These are phyloP conservation scores for Colletotrichum ledebouriae DNA, from an alignment of 2,329 filamentous ascomycete genomes.

Conservation along the genomic window DNA sequence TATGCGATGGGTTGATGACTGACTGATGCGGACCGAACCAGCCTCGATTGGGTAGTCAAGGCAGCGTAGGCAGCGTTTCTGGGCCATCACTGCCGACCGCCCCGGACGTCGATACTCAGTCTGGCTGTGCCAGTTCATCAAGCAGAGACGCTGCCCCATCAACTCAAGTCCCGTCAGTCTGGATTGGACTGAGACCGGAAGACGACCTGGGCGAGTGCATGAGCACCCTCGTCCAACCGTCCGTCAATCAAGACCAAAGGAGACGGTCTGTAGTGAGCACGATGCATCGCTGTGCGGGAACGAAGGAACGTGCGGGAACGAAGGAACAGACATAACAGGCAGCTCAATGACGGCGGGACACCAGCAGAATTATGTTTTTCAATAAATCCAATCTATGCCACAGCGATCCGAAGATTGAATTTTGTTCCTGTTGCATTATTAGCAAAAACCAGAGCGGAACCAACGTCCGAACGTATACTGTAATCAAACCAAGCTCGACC, in stretches of 20 bases:
- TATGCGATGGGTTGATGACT: constrained; percentile 21
- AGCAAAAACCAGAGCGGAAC: constrained; percentile 7
- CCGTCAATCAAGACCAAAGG: constrained; percentile 32
- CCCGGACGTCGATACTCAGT: constrained; percentile 38
- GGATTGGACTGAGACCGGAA: constrained; percentile 33
- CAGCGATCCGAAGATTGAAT: constrained; percentile 20
- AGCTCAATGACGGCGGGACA: constrained; percentile 37
- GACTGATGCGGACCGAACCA: constrained; percentile 35
- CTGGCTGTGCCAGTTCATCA: constrained; percentile 41
- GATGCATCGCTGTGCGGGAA: constrained; percentile 12
- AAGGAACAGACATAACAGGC: constrained; percentile 36
- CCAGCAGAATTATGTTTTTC: constrained; percentile 14
- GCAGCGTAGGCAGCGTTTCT: constrained; percentile 25
- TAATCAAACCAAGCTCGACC: constrained; percentile 39
- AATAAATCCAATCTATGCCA: constrained; percentile 31
- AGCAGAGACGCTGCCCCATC: constrained; percentile 41
- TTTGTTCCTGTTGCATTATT: constrained; percentile 4
- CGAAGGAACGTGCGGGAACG: constrained; percentile 28
- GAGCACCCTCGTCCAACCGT: constrained; percentile 30
- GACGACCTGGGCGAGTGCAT: constrained; percentile 29
- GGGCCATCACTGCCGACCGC: constrained; percentile 34
- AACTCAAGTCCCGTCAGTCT: constrained; percentile 32
- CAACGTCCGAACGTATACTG: constrained; percentile 37
- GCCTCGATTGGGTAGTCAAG: constrained; percentile 28
- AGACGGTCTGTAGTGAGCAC: constrained; percentile 23